phyloP scores from a whole-genome alignment of 352 stramenopile species.

The Globisporangium megalacanthum region DNA sequence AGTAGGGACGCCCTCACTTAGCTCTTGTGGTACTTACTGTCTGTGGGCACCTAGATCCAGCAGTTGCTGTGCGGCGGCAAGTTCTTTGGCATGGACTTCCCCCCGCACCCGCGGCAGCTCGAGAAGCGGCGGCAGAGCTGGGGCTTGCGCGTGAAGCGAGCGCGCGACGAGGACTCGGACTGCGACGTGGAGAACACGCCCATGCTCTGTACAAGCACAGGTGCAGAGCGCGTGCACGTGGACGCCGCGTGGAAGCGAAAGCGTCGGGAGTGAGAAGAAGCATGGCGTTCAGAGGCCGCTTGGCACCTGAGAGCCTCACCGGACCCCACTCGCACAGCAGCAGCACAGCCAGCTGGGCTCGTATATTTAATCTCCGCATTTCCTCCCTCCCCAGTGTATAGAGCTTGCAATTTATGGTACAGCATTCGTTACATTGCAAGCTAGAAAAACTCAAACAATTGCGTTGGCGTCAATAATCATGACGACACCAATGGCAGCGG shows the following conservation, averaged over 20 bases:
- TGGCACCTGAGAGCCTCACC: no score
- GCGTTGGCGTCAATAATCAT: background rate
- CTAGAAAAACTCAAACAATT: no score
- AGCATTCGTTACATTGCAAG: no score
- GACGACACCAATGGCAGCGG: no score
- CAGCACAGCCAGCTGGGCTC: no score
- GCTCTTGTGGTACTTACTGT: background rate
- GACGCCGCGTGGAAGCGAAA: slow-evolving; percentile 57
- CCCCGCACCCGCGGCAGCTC: slow-evolving; percentile 44
- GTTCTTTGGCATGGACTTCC: slow-evolving; percentile 63
- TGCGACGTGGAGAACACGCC: slow-evolving; percentile 29
- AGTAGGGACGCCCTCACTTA: background rate
- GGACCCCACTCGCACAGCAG: no score
- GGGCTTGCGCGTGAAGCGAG: slow-evolving; percentile 48
- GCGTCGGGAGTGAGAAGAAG: slow-evolving; percentile 30
- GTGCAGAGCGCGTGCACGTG: slow-evolving; percentile 22
- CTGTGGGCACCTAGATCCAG: slow-evolving; percentile 23
- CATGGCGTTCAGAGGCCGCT: no score
- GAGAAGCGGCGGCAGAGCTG: slow-evolving; percentile 47
- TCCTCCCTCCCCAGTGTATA: no score
- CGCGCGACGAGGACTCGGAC: slow-evolving; percentile 32
- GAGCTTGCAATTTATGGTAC: no score
- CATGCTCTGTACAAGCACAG: slow-evolving; percentile 10
- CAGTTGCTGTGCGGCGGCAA: slow-evolving; percentile 57
- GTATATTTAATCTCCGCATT: no score